phyloP scores from a whole-genome alignment of 1,284 basidiomycete species.

The Leccinum pachyderme region DNA sequence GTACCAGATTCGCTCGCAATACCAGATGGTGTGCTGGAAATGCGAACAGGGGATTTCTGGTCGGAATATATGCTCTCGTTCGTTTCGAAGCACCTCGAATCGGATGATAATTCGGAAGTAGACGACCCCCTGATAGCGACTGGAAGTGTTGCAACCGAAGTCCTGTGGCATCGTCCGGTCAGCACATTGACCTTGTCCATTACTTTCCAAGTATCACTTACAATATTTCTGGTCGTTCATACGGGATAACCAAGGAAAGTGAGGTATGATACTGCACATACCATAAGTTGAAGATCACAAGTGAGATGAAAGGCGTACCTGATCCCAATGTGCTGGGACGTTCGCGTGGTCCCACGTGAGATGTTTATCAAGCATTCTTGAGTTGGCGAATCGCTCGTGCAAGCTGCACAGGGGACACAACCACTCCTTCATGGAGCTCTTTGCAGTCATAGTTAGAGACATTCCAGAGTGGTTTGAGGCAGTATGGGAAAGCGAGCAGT shows the following conservation, averaged over 20 bases:
- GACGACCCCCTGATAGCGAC: conserved; percentile 8
- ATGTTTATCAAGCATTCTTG: conserved; percentile 52
- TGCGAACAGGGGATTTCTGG: conserved; percentile 3
- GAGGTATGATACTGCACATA: conserved; percentile 13
- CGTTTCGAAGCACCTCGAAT: neutral
- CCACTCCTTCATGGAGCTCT: conserved; percentile 39
- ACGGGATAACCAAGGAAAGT: conserved; percentile 22
- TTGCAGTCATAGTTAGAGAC: conserved; percentile 2
- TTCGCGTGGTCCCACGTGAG: conserved; percentile 54
- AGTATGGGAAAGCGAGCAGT: neutral
- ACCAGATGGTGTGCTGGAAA: conserved; percentile 18
- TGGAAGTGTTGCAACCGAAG: conserved; percentile 3
- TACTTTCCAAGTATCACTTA: conserved; percentile 11
- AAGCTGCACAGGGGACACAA: conserved; percentile 62
- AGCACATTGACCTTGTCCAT: neutral
- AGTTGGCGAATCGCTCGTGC: conserved; percentile 46
- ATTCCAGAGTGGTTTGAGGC: conserved; percentile 4
- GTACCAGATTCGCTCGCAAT: conserved; percentile 9
- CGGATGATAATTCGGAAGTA: conserved; percentile 1
- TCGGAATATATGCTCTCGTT: conserved; percentile 1
- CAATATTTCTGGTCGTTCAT: conserved; percentile 9
- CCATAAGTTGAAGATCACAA: conserved; percentile 1
- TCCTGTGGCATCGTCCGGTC: conserved; percentile 3
- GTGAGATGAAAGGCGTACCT: conserved; percentile 18
- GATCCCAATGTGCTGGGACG: conserved; percentile 43